A percentile compares a stretch with the other conserved stretches of the same genome.
Conservation (phyloP, 768 basidiomycete genomes). For the Termitomyces eurrhizus region DNA sequence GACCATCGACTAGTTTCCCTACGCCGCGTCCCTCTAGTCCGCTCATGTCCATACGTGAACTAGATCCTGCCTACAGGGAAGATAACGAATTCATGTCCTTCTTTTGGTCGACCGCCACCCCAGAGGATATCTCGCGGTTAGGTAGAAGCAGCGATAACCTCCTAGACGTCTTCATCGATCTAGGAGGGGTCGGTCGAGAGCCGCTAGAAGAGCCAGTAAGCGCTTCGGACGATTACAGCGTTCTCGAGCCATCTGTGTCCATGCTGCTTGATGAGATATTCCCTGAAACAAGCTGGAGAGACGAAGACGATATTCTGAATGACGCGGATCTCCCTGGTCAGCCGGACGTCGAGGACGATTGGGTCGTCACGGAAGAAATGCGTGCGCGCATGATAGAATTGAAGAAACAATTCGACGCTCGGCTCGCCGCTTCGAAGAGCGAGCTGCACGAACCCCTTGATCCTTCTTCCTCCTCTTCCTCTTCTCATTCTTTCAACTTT, state of each 20-base stretch:
- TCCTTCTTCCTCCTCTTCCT: not conserved
- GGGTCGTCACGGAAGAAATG: not conserved
- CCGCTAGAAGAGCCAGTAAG: not conserved
- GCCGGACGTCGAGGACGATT: slow-evolving; percentile 1
- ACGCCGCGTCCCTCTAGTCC: not conserved
- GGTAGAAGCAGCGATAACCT: not conserved
- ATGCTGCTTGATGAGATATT: not conserved
- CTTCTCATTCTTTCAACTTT: not conserved
- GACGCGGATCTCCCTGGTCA: not conserved
- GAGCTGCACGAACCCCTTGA: not conserved
- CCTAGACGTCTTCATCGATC: not conserved
- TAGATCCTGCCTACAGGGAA: not conserved
- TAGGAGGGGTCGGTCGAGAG: not conserved
- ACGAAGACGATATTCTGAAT: not conserved
- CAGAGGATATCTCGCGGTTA: not conserved
- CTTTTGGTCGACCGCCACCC: not conserved
- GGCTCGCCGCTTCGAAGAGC: not conserved
- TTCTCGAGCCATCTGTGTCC: not conserved
- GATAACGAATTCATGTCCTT: not conserved
- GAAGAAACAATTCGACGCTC: not conserved
- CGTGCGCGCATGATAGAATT: not conserved
- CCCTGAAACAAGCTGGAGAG: not conserved
- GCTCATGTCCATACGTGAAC: not conserved
- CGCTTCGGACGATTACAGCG: not conserved
- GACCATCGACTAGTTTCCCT: not conserved